phyloP scores from a whole-genome alignment of 352 stramenopile species.

The Globisporangium nunn region DNA sequence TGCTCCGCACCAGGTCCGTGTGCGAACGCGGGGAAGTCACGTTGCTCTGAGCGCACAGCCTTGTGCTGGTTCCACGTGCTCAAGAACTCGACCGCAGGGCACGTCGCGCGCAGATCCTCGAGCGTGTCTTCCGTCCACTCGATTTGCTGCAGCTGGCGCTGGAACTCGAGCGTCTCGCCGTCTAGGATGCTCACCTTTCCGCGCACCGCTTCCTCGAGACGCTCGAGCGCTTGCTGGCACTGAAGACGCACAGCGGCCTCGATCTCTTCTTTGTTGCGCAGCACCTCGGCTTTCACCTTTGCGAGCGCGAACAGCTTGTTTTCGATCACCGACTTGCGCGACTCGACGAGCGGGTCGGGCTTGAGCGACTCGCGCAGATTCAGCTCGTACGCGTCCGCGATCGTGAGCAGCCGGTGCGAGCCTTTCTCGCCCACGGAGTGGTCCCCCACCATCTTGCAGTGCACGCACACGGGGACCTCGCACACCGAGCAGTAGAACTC shows the following conservation, averaged over 20 bases:
- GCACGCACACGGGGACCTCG: conserved; percentile 53
- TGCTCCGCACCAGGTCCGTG: conserved; percentile 28
- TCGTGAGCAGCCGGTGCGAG: conserved; percentile 48
- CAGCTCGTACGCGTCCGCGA: conserved; percentile 60
- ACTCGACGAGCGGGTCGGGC: conserved; percentile 55
- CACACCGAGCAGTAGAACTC: conserved; percentile 77
- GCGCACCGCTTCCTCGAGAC: conserved; percentile 31
- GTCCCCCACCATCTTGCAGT: conserved; percentile 79
- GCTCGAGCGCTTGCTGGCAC: conserved; percentile 33
- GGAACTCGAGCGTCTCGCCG: conserved; percentile 52
- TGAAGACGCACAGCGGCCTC: conserved; percentile 40
- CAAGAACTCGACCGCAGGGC: conserved; percentile 54
- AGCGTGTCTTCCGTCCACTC: conserved; percentile 65
- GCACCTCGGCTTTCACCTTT: conserved; percentile 22
- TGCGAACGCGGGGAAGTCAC: conserved; percentile 42
- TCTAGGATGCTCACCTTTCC: conserved; percentile 46
- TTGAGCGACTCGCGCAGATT: conserved; percentile 59
- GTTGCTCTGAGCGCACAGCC: conserved; percentile 48
- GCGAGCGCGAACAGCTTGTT: conserved; percentile 41
- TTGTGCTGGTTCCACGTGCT: conserved; percentile 66
- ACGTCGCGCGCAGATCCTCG: conserved; percentile 31
- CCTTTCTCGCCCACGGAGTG: conserved; percentile 78
- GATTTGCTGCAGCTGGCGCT: conserved; percentile 62
- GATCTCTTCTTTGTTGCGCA: conserved; percentile 41
- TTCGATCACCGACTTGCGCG: conserved; percentile 52